phyloP scores from a whole-genome alignment of 768 basidiomycete genomes.

The Baorangia bicolor region DNA sequence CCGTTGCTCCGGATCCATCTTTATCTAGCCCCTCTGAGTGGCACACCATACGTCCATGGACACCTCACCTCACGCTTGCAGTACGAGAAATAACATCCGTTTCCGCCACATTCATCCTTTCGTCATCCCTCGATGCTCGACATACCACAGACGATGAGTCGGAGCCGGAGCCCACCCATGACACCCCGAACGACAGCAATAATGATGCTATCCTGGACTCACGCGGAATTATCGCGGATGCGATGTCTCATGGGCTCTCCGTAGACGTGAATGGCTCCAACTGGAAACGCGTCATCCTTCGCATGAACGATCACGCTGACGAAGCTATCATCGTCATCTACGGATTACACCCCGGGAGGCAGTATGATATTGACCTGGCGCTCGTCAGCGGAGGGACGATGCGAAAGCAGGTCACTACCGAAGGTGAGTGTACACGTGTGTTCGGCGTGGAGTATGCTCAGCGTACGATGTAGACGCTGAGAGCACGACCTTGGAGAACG shows the following conservation, averaged over 20 bases:
- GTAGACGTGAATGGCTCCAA: conserved; percentile 77
- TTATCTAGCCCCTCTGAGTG: conserved; percentile 40
- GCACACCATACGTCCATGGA: conserved; percentile 78
- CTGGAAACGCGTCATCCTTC: conserved; percentile 79
- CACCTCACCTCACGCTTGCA: conserved; percentile 63
- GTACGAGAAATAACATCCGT: conserved; percentile 85
- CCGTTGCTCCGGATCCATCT: conserved; percentile 11
- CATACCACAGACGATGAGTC: conserved; percentile 14
- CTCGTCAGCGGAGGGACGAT: conserved; percentile 65
- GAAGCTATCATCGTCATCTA: conserved; percentile 92
- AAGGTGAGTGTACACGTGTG: conserved; percentile 40
- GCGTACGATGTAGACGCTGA: conserved; percentile 18
- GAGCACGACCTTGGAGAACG: conserved; percentile 21
- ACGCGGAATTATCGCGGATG: conserved; percentile 56
- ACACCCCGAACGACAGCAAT: conserved; percentile 38
- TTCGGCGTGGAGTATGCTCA: conserved; percentile 7
- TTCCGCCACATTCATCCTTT: conserved; percentile 71
- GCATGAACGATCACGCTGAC: conserved; percentile 76
- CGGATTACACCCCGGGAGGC: conserved; percentile 82
- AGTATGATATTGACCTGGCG: conserved; percentile 86
- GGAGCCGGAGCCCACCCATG: conserved; percentile 31
- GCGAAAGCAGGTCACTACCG: conserved; percentile 66
- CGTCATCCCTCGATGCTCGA: conserved; percentile 45
- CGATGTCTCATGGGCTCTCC: conserved; percentile 70
- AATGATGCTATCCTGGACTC: conserved; percentile 32